Evolutionary conservation across 495 filamentous ascomycete genomes (phyloP).

Genomic region (Penicilliopsis zonata): DNA sequence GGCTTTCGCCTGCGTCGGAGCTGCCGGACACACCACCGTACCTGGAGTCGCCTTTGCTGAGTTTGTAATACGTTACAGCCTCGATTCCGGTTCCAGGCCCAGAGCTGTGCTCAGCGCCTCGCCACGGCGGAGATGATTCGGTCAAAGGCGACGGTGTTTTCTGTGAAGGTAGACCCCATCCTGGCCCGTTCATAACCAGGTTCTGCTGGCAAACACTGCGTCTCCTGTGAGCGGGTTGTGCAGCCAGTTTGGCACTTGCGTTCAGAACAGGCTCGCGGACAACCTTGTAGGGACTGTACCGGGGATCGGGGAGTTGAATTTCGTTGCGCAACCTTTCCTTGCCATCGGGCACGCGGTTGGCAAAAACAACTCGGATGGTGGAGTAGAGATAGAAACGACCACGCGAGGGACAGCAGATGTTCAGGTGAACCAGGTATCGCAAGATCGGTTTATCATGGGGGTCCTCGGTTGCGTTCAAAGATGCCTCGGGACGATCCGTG

Average conservation of each 20-base stretch:
- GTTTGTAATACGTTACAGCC: constrained; percentile 46
- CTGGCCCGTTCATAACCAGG: background rate
- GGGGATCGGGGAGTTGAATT: constrained; percentile 76
- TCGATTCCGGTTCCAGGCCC: constrained; percentile 3
- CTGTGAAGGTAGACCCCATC: too few species aligned
- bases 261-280: constrained; percentile 27
- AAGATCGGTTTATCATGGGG: constrained; percentile 64
- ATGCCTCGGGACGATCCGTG: constrained; percentile 29
- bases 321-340: constrained; percentile 92
- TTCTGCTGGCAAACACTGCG: constrained; percentile 24
- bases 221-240: constrained; percentile 44
- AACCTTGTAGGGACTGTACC: constrained; percentile 76
- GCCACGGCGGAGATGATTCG: constrained; percentile 12
- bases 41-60: constrained; percentile 52
- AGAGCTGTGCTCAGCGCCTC: constrained; percentile 2
- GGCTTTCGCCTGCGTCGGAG: constrained; percentile 37
- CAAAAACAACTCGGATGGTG: constrained; percentile 88
- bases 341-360: constrained; percentile 92
- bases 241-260: constrained; percentile 27
- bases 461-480: constrained; percentile 26
- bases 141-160: too few species aligned
- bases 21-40: constrained; percentile 40
- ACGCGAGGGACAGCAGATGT: constrained; percentile 78
- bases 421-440: constrained; percentile 85
- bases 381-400: constrained; percentile 88